These are phyloP conservation scores for Mycena kentingensis DNA, from an alignment of 768 basidiomycete species.

Conservation along the genomic window DNA sequence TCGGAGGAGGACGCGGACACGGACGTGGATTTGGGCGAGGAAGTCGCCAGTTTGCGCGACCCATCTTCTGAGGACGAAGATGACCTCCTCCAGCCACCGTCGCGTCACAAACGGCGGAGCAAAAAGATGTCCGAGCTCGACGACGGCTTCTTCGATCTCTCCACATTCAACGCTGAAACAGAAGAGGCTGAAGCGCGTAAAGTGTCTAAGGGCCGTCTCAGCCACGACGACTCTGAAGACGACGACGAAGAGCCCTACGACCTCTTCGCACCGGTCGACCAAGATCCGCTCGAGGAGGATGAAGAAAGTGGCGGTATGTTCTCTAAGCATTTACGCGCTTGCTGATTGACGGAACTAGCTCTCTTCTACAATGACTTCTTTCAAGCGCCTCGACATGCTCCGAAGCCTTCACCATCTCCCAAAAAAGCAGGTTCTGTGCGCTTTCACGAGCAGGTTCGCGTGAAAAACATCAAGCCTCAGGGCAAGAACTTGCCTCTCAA, in stretches of 20 bases:
- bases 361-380: slow-evolving; percentile 81
- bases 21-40: slow-evolving; percentile 27
- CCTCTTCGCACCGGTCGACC: slow-evolving; percentile 63
- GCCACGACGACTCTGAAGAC: slow-evolving; percentile 52
- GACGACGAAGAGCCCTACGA: slow-evolving; percentile 65
- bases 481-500: slow-evolving; percentile 65
- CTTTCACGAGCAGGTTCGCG: slow-evolving; percentile 78
- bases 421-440: slow-evolving; percentile 56
- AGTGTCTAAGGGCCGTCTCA: slow-evolving; percentile 61
- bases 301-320: slow-evolving; percentile 47
- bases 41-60: slow-evolving; percentile 37
- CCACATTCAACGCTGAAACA: slow-evolving; percentile 83
- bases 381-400: slow-evolving; percentile 50
- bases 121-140: slow-evolving; percentile 56
- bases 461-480: slow-evolving; percentile 77
- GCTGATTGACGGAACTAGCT: slow-evolving; percentile 49
- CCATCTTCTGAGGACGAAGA: slow-evolving; percentile 40
- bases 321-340: too few relatives aligned
- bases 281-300: slow-evolving; percentile 44
- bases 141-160: slow-evolving; percentile 89
- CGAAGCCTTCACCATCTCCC: slow-evolving; percentile 22
- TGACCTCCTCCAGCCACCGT: slow-evolving; percentile 33
- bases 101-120: slow-evolving; percentile 24
- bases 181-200: slow-evolving; percentile 72
- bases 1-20: slow-evolving; percentile 33